Evolutionary conservation across 805 yeast genomes (phyloP).

Genomic region (Metschnikowia henanensis): DNA sequence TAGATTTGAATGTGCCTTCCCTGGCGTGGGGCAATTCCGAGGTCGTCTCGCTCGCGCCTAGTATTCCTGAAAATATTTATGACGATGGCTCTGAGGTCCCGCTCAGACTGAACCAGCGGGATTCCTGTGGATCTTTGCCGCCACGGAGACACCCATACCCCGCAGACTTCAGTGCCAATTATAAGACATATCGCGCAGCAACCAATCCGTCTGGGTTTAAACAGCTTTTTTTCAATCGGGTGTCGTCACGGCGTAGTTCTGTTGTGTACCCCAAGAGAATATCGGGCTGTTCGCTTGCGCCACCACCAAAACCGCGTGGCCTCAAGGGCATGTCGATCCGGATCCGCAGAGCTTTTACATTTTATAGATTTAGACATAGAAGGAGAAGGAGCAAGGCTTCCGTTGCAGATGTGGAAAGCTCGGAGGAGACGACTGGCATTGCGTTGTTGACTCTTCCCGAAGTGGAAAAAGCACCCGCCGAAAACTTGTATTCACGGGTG

Average conservation of each 20-base stretch:
- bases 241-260: background rate
- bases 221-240: background rate
- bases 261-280: background rate
- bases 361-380: background rate
- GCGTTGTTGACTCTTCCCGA: background rate
- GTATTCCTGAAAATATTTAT: background rate
- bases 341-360: conserved; percentile 6
- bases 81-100: background rate
- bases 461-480: conserved; percentile 1
- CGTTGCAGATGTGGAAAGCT: background rate
- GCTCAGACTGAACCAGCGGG: conserved; percentile 2
- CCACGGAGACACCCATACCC: conserved; percentile 10
- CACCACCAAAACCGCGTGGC: background rate
- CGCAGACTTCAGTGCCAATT: background rate
- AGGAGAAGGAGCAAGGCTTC: background rate
- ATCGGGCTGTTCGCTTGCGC: background rate
- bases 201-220: conserved; percentile 2
- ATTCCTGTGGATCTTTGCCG: conserved; percentile 3
- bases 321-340: conserved; percentile 6
- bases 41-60: background rate
- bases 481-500: conserved; percentile 4
- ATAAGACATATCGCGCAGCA: conserved; percentile 1
- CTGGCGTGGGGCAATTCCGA: conserved; percentile 4
- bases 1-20: conserved; percentile 1
- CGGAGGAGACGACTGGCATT: background rate